Base-by-base conservation (phyloP, 140 eudicot genomes). In the Bidens hawaiensis region DNA sequence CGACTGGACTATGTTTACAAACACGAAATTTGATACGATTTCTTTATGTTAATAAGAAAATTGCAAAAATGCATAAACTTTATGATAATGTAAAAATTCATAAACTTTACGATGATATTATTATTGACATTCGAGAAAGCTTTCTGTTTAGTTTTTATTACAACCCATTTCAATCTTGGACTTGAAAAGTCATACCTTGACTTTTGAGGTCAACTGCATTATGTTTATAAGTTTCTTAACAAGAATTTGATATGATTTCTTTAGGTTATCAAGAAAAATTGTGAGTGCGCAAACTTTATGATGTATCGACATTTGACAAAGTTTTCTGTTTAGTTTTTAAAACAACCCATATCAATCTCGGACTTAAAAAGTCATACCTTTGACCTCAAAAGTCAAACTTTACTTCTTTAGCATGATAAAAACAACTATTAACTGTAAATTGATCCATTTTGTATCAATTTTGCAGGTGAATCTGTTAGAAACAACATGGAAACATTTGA, bases 401-500 rank as follows among this genome's bases (percentile, higher is more conserved):
- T 8, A n/a, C 22, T 25, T 36, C 11, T 2, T 12, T 34, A 2
- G 14, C 25, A 40, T 21, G 38, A 6, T 41, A 26, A 68, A 53
- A 54, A 55, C 51, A 14, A 55, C 30, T 16, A 11, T 43, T 2
- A n/a, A 58, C 51, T 58, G 49, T 61, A 58, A 7, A 42, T 17
- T 57, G 31, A 31, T 54, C 48, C 27, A 41, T 30, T 25, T 36
- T 53, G 24, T 38, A n/a, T 34, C 22, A 21, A 41, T 65, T 53
- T 61, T 54, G 19, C 62, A 93, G 99, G 80, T 45, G 57, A 77
- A 73, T 63, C 11, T 82, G 51, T 51, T 93, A 62, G 96, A 88
- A 59, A 77, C 73, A 64, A 85, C 96, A 0, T 93, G 99, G 99
- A 75, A 81, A 68, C 89, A 80, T 61, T 68, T 91, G 74, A 71